Base-by-base conservation (phyloP, 1,284 basidiomycete genomes). In the Sphaerobolus stellatus region DNA sequence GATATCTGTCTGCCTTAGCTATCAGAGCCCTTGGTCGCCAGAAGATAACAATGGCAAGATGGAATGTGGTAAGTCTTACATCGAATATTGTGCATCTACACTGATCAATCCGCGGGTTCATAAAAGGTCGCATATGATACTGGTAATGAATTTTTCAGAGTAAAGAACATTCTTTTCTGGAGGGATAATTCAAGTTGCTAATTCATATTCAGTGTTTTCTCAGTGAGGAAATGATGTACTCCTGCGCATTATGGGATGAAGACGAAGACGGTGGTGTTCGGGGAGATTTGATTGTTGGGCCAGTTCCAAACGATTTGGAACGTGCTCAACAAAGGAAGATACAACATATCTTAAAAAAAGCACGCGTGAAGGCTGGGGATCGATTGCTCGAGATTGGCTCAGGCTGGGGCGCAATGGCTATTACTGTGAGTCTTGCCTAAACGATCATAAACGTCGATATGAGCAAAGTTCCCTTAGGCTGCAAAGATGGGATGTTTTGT, bases 341-440 rank as follows among this genome's bases (percentile, higher is more conserved):
- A 48, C 80, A 80, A 52, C 77, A 91, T 62, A 88, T 94, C 61
- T 86, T 95, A 57, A 75, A 72, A 14, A 83, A 85, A 58, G 90
- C 91, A 47, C 84, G 83, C 49, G 86, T 94, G 41, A 79, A 82
- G 61, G 83, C 82, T 31, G 91, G 90, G 0, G 79, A 92, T 67
- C 81, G 90, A 31, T 80, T 95, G 30, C 77, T 96, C 44, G 93
- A 96, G 72, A 92, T 95, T 62, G 93, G 93, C n/a, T 88, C 87
- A 49, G 93, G 93, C 7, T 95, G 93, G 93, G 93, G 93, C 13
- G 89, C 85, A 43, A 79, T 96, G 50, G 90, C 92, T 8, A 95
- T 96, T 59, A 89, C 91, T 79, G 90, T 89, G 31, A 69, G 79
- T 50, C 58, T 61, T 44, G 25, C 50, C 18, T 14, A 8, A 11